Conservation (phyloP, 208 protist genomes). For the Phytomonas sp. region DNA sequence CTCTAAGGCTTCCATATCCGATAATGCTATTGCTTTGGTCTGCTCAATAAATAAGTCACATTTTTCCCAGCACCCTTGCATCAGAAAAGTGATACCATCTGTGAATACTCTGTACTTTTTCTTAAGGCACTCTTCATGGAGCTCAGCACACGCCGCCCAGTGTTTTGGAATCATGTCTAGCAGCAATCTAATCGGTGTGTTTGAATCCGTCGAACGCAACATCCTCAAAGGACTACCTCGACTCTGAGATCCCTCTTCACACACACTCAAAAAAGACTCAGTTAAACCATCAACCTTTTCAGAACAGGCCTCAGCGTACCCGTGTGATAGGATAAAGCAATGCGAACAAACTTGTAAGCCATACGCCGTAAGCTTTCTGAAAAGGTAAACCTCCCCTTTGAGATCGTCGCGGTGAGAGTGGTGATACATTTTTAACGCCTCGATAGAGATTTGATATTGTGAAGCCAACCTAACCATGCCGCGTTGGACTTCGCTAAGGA, state of each 20-base stretch:
- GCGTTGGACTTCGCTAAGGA: background rate
- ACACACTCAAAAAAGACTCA: background rate
- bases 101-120: conserved; percentile 9
- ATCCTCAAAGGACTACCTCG: background rate
- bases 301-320: background rate
- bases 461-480: background rate
- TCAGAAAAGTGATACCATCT: background rate
- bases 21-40: background rate
- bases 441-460: background rate
- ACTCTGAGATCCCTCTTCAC: background rate
- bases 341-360: background rate
- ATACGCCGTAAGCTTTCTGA: background rate
- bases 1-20: conserved; percentile 10
- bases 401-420: background rate
- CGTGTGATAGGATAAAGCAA: background rate
- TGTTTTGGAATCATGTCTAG: background rate
- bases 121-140: background rate
- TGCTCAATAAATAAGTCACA: background rate
- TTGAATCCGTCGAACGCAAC: background rate
- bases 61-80: conserved; percentile 16
- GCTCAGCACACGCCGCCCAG: background rate
- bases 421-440: background rate
- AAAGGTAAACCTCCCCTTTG: background rate
- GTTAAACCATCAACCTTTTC: background rate
- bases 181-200: background rate